These are phyloP conservation scores for Trichocladium antarcticum DNA, from an alignment of 495 filamentous ascomycete species.

Conservation along the genomic window DNA sequence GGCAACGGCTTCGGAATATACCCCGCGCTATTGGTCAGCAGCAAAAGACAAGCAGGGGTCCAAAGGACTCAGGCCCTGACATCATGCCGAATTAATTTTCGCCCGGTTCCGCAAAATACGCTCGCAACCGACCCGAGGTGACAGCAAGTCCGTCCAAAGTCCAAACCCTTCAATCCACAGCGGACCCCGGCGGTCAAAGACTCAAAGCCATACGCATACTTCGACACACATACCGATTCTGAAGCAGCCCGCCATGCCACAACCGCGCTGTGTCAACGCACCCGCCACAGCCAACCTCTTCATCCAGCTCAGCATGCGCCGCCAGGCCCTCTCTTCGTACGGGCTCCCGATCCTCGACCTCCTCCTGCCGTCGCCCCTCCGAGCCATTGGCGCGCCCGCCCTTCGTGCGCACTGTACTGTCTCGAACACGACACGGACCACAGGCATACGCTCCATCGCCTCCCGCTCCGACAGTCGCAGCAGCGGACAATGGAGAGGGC, in stretches of 20 bases:
- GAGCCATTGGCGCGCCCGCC: not conserved
- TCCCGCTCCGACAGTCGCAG: not conserved
- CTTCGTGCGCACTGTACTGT: not conserved
- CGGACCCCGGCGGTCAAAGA: too few relatives aligned
- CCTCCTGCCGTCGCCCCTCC: conserved; percentile 20
- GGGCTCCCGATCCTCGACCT: conserved; percentile 28
- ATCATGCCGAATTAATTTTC: conserved; percentile 35
- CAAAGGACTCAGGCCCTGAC: conserved; percentile 22
- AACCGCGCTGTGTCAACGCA: conserved; percentile 28
- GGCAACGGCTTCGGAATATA: too few relatives aligned
- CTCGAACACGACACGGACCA: not conserved
- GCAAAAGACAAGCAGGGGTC: not conserved
- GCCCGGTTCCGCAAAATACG: conserved; percentile 19
- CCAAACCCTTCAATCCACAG: not conserved
- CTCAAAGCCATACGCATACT: too few relatives aligned
- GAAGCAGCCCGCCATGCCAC: conserved; percentile 18
- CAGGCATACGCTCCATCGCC: not conserved
- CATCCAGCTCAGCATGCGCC: conserved; percentile 30
- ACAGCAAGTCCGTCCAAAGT: not conserved
- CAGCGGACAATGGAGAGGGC: not conserved
- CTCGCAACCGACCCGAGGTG: conserved; percentile 2
- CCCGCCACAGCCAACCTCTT: conserved; percentile 29
- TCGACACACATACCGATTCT: too few relatives aligned
- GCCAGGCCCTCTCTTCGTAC: conserved; percentile 10
- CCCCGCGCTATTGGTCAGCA: not conserved